phyloP scores from a whole-genome alignment of 2,329 filamentous ascomycete genomes.

The Cadophora gregata region DNA sequence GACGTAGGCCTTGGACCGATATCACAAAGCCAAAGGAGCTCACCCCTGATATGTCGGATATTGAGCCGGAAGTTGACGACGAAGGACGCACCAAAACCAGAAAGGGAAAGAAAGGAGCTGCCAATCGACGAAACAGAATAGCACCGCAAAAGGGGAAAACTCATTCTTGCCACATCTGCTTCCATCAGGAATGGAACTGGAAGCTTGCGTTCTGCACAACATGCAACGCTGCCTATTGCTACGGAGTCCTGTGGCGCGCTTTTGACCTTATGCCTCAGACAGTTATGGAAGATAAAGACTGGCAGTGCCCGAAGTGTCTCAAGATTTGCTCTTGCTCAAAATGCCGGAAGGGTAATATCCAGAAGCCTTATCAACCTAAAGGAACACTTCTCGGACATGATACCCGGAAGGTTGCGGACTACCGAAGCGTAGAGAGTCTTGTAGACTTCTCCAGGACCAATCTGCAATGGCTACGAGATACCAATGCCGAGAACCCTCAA shows the following conservation, averaged over 20 bases:
- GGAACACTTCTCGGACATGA: conserved; percentile 90
- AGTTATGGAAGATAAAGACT: conserved; percentile 79
- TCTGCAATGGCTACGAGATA: conserved; percentile 76
- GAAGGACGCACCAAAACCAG: conserved; percentile 67
- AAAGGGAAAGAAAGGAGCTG: conserved; percentile 58
- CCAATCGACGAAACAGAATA: conserved; percentile 44
- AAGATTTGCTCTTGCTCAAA: conserved; percentile 86
- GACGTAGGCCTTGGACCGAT: conserved; percentile 80
- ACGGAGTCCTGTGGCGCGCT: conserved; percentile 88
- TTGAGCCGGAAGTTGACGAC: conserved; percentile 66
- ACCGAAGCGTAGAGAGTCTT: conserved; percentile 85
- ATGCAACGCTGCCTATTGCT: conserved; percentile 84
- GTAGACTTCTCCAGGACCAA: conserved; percentile 94
- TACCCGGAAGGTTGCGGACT: conserved; percentile 87
- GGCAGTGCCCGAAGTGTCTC: conserved; percentile 88
- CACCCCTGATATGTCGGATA: conserved; percentile 52
- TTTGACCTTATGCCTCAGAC: conserved; percentile 89
- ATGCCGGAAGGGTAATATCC: conserved; percentile 71
- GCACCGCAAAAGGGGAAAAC: conserved; percentile 55
- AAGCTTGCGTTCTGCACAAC: conserved; percentile 82
- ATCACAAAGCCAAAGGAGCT: conserved; percentile 55
- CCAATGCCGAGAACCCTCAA: conserved; percentile 53
- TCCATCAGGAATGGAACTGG: conserved; percentile 79
- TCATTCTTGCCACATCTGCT: conserved; percentile 81
- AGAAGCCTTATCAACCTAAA: conserved; percentile 82